A percentile compares a stretch with the other conserved stretches of the same genome.
phyloP scores from a whole-genome alignment of 1,284 basidiomycete species.

The Pterula multifida region DNA sequence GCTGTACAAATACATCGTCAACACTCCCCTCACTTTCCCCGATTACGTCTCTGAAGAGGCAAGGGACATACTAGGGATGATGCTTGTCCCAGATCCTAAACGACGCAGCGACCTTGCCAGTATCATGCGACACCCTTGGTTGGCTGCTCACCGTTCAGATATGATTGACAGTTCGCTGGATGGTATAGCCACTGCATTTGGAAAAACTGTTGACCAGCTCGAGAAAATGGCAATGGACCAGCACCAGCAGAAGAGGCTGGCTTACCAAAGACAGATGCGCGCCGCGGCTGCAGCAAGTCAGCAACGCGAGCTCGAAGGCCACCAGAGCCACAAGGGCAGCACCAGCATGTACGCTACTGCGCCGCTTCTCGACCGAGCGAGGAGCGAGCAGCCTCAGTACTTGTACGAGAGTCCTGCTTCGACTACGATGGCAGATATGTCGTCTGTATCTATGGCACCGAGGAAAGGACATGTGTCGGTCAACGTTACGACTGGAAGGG shows the following conservation, averaged over 20 bases:
- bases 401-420: slow-evolving; percentile 36
- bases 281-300: slow-evolving; percentile 20
- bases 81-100: slow-evolving; percentile 72
- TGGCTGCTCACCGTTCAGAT: slow-evolving; percentile 33
- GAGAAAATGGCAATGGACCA: slow-evolving; percentile 63
- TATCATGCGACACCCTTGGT: slow-evolving; percentile 69
- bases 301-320: slow-evolving; percentile 22
- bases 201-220: slow-evolving; percentile 50
- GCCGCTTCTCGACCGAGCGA: slow-evolving; percentile 15
- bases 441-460: slow-evolving; percentile 21
- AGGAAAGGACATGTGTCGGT: slow-evolving; percentile 4
- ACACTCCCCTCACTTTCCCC: slow-evolving; percentile 89
- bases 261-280: slow-evolving; percentile 52
- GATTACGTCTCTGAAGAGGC: slow-evolving; percentile 82
- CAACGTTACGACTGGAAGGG: slow-evolving; percentile 11
- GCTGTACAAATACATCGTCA: slow-evolving; percentile 99
- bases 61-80: slow-evolving; percentile 38
- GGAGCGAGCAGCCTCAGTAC: slow-evolving; percentile 31
- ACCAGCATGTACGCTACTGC: slow-evolving; percentile 12
- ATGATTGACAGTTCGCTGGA: slow-evolving; percentile 5
- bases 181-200: slow-evolving; percentile 34
- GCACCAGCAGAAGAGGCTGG: slow-evolving; percentile 58
- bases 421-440: slow-evolving; percentile 13
- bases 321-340: slow-evolving; percentile 9
- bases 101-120: slow-evolving; percentile 52